Evolutionary conservation across 176 grass and related monocot genomes (phyloP).

Genomic region (Carex cristatella): DNA sequence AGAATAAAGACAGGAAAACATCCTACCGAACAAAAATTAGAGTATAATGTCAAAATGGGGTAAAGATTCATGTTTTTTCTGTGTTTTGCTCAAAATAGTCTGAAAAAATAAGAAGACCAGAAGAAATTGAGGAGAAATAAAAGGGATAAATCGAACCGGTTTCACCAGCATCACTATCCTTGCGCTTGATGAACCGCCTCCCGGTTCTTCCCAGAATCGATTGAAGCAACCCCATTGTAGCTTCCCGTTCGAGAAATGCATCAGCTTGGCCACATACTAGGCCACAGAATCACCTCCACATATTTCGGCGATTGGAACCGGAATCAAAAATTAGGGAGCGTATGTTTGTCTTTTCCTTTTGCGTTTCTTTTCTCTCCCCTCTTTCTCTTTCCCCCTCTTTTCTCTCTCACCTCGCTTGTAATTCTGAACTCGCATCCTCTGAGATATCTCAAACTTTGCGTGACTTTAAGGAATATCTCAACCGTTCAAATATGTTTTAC

Average conservation of each 20-base stretch:
- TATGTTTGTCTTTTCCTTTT: not conserved
- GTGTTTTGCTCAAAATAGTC: not conserved
- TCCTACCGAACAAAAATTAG: not conserved
- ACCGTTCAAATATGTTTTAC: too few relatives aligned
- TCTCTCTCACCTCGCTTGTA: not conserved
- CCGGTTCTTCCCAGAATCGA: constrained; percentile 53
- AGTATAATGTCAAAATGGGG: not conserved
- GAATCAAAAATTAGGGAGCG: not conserved
- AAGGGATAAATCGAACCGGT: constrained; percentile 37
- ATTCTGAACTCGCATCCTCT: not conserved
- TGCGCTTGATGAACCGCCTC: constrained; percentile 74
- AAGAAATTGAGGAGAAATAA: constrained; percentile 12
- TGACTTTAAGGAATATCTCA: too few relatives aligned
- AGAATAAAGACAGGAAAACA: not conserved
- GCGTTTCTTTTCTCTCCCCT: not conserved
- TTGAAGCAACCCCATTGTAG: constrained; percentile 68
- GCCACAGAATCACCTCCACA: constrained; percentile 20
- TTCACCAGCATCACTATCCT: constrained; percentile 67
- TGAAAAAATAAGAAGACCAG: not conserved
- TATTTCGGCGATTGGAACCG: constrained; percentile 4
- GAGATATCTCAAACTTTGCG: too few relatives aligned
- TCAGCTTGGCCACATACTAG: constrained; percentile 18
- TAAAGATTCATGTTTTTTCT: constrained; percentile 8
- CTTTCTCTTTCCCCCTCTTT: not conserved
- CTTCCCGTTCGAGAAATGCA: constrained; percentile 14